Evolutionary conservation across 2,329 filamentous ascomycete genomes (phyloP).

Genomic region (Aspergillus sp.): DNA sequence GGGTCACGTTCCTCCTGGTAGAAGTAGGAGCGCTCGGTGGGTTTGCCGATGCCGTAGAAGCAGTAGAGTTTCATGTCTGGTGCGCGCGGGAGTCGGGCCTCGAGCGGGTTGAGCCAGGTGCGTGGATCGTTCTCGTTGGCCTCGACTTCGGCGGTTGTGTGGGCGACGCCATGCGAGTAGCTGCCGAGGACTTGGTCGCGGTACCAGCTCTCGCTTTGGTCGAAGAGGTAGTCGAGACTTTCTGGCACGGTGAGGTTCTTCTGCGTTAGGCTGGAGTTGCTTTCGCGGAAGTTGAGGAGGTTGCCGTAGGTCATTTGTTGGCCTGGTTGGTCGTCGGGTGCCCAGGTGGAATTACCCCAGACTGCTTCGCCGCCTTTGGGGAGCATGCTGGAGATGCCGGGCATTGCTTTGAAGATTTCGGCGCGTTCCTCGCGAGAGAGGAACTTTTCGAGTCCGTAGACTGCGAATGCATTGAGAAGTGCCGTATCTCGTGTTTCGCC

Average conservation of each 20-base stretch:
- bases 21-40: slow-evolving; percentile 89
- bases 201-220: slow-evolving; percentile 85
- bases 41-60: slow-evolving; percentile 93
- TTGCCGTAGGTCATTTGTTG: slow-evolving; percentile 75
- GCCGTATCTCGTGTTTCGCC: slow-evolving; percentile 99
- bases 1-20: slow-evolving; percentile 73
- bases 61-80: slow-evolving; percentile 93
- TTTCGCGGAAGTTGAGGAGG: slow-evolving; percentile 77
- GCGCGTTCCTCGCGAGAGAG: slow-evolving; percentile 85
- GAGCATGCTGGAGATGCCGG: slow-evolving; percentile 93
- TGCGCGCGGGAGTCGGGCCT: slow-evolving; percentile 80
- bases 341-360: slow-evolving; percentile 88
- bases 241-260: slow-evolving; percentile 78
- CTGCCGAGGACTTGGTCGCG: slow-evolving; percentile 66
- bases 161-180: slow-evolving; percentile 88
- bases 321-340: slow-evolving; percentile 78
- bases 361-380: slow-evolving; percentile 89
- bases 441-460: slow-evolving; percentile 96
- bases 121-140: slow-evolving; percentile 71
- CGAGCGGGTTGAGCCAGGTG: slow-evolving; percentile 97
- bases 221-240: slow-evolving; percentile 75
- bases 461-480: slow-evolving; percentile 91
- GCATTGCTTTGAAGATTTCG: slow-evolving; percentile 95
- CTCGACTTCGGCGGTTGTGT: slow-evolving; percentile 76
- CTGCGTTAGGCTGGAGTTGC: slow-evolving; percentile 60